Percentiles rank a stretch among this genome's conserved stretches.
Conservation (phyloP, 306 rosid genomes). For the Cucurbita ficifolia region DNA sequence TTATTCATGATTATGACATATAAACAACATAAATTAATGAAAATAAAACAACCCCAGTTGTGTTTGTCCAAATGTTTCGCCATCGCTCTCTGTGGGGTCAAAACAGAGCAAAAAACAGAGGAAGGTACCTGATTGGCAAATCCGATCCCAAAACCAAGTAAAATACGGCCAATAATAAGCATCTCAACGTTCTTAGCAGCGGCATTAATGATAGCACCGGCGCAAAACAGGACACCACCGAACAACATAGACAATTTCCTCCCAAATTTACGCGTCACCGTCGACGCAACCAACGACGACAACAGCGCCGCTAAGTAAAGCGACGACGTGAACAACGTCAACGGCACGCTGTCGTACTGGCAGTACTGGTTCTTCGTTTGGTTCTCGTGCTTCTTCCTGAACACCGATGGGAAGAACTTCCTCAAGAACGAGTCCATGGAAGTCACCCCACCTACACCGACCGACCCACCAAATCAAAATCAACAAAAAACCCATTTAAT, state of each 20-base stretch:
- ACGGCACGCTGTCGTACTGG: constrained; percentile 35
- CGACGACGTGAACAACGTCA: constrained; percentile 61
- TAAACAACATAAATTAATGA: neutral
- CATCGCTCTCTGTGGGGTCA: neutral
- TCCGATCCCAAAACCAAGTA: constrained; percentile 14
- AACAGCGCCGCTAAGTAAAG: constrained; percentile 50
- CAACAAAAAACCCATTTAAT: too few species aligned
- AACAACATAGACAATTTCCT: constrained; percentile 47
- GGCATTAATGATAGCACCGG: constrained; percentile 53
- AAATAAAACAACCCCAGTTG: neutral
- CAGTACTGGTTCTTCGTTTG: constrained; percentile 30
- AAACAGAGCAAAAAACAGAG: neutral
- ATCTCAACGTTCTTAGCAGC: constrained; percentile 33
- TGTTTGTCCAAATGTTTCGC: neutral
- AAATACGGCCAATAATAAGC: constrained; percentile 25
- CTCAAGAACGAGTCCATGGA: constrained; percentile 45
- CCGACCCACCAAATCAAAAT: neutral
- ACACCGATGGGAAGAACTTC: constrained; percentile 44
- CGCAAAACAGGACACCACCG: constrained; percentile 38
- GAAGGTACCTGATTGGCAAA: constrained; percentile 15
- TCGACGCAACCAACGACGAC: constrained; percentile 52
- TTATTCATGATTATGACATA: neutral
- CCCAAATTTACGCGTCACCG: constrained; percentile 42
- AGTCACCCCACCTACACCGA: constrained; percentile 47
- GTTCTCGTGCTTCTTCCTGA: constrained; percentile 14